Base-by-base conservation (phyloP, 345 rosid species). In the Hevea brasiliensis region DNA sequence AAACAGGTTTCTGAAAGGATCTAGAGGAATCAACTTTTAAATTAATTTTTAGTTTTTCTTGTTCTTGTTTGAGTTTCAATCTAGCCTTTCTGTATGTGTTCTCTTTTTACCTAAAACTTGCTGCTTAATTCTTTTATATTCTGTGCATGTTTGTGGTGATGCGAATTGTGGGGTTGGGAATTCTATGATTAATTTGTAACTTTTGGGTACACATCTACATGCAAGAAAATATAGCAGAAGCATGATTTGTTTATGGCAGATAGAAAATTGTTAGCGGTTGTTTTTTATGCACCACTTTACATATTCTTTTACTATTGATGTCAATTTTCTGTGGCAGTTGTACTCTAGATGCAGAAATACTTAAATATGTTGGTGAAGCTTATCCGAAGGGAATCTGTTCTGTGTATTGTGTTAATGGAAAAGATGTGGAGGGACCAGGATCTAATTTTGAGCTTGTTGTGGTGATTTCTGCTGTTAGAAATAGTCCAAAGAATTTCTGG, bases 401-500 rank as follows among this genome's bases (percentile, higher is more conserved):
- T 4, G 97, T 93, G 72, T 91, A 86, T 76, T 89, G 96, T 82
- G 77, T 77, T 48, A 82, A 83, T 17, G 98, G 98, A 58, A 93
- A 95, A 78, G 91, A 91, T 78, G 85, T 77, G 26, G 96, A 91
- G 72, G 98, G 87, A 53, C 90, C 97, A 7, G 98, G 94, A 80
- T 83, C 88, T 61, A 82, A 89, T 85, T 95, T 95, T 81, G 99
- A 89, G 86, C 85, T 95, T 72, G 96, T 84, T 42, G 89, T 90
- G 74, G 87, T 93, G 80, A 91, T 95, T 85, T 87, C 93, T 76
- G 98, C 99, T 37, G 80, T 81, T 68, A 89, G 80, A 85, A 84
- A 83, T 62, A 95, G 97, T 83, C 99, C 99, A 29, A 92, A 90
- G 81, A 95, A 95, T 80, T 95, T 95, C 84, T 95, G 97, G 98